Base-by-base conservation (phyloP, 1,284 basidiomycete genomes). In the Cryptococcus floricola region DNA sequence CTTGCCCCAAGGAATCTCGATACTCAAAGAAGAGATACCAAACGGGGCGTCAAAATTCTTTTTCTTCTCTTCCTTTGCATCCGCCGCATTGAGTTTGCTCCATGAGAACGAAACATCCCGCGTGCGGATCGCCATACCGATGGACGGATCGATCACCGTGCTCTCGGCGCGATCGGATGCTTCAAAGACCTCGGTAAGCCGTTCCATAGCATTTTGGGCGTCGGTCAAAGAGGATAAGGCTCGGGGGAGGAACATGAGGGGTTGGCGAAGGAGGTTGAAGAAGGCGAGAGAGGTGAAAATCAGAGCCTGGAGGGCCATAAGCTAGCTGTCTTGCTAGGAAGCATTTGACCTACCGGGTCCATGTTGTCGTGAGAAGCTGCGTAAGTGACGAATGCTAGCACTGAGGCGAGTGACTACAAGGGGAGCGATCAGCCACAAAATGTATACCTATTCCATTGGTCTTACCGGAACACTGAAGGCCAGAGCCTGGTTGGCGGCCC, bases 381-480 rank as follows among this genome's bases (percentile, higher is more conserved):
- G 74, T 94, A 95, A 1, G 87, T 86, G 55, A 94, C 81, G 68
- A 97, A 95, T 0, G 91, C 84, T 28, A 96, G 67, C 18, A 97
- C 89, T 10, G 89, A 86, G 0, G 90, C 90, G 23, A 97, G 77
- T 34, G 31, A 34, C 31, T 34, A 34, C 31, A 34, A 34, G 7
- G 23, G 10, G 31, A 34, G 6, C 31, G 6, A 34, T 34, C 31
- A 34, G 31, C 31, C 31, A 10, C 31, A 34, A 34, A 10, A 34
- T 10, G 31, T 34, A 34, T 10, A 34, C 31, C 7, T 5, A 8
- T 5, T 34, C 5, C 2, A 34, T 34, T 10, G 10, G 5, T 34
- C 31, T 34, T 3, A 85, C 83, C 0, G 92, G 91, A 59, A 92
- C 56, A 4, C 74, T 69, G 67, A 77, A 71, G 19, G 78, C 77